Conservation (phyloP, 31 red algal species). For the Odonthalia washingtoniensis region DNA sequence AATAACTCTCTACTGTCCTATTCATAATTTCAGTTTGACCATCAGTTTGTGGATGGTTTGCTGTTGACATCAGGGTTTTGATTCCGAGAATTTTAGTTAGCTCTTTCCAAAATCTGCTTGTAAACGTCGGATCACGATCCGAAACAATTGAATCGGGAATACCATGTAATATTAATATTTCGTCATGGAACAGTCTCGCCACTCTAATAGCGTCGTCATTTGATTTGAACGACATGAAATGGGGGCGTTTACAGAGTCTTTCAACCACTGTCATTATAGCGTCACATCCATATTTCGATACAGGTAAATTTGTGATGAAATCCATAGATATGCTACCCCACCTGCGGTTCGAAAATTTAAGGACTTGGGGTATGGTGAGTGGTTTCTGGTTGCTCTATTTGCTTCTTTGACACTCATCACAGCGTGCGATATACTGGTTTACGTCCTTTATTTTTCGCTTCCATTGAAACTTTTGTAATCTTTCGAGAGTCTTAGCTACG, state of each 20-base stretch:
- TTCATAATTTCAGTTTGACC: no score
- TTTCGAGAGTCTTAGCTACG: slow-evolving; percentile 10
- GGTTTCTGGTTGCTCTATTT: background rate
- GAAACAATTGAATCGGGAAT: slow-evolving; percentile 36
- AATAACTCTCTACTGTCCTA: no score
- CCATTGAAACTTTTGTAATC: slow-evolving; percentile 24
- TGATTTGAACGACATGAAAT: background rate
- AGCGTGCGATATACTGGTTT: slow-evolving; percentile 10
- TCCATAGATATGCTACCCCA: slow-evolving; percentile 16
- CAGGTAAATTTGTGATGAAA: slow-evolving; percentile 1
- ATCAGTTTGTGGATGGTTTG: no score
- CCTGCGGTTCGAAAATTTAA: background rate
- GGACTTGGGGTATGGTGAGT: background rate
- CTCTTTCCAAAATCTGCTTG: background rate
- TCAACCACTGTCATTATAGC: slow-evolving; percentile 20
- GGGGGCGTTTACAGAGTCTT: background rate
- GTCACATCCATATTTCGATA: slow-evolving; percentile 8
- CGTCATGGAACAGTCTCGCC: slow-evolving; percentile 4
- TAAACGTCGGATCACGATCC: slow-evolving; percentile 30
- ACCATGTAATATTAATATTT: slow-evolving; percentile 30
- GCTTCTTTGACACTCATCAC: background rate
- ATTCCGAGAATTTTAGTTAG: background rate
- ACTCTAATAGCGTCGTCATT: slow-evolving; percentile 4
- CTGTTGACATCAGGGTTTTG: background rate
- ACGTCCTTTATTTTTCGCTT: background rate